Conservation (phyloP, 257 asterid genomes). For the Salvia hispanica region DNA sequence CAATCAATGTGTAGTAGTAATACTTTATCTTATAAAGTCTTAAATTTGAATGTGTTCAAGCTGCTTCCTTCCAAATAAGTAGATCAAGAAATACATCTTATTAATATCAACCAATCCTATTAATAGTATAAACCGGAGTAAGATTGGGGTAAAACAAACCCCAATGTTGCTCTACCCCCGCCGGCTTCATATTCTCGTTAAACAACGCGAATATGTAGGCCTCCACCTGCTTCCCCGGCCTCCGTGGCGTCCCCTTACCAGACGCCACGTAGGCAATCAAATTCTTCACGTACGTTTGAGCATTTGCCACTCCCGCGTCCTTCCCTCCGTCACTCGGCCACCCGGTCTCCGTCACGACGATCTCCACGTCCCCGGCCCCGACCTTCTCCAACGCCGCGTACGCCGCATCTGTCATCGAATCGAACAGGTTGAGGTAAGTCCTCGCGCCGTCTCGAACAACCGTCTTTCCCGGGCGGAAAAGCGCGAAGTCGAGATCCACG, state of each 20-base stretch:
- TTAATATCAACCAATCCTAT: too few relatives aligned
- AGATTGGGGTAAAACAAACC: constrained; percentile 29
- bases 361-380: constrained; percentile 21
- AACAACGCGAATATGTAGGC: constrained; percentile 49
- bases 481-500: constrained; percentile 40
- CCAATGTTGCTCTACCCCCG: constrained; percentile 23
- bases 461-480: not conserved
- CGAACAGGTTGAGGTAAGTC: constrained; percentile 39
- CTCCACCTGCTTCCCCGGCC: constrained; percentile 39
- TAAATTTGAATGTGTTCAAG: not conserved
- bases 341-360: constrained; percentile 51
- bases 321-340: constrained; percentile 52
- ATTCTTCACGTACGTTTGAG: constrained; percentile 38
- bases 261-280: constrained; percentile 37
- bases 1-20: too few relatives aligned
- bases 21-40: too few relatives aligned
- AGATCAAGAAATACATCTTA: too few relatives aligned
- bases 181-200: constrained; percentile 22
- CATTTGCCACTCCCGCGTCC: constrained; percentile 42
- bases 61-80: not conserved
- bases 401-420: constrained; percentile 44
- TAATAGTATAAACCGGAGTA: constrained; percentile 40
- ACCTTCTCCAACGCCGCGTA: constrained; percentile 48
- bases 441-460: not conserved
- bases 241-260: constrained; percentile 49